Base-by-base conservation (phyloP, 352 stramenopile species). In the Pythium graminicola region DNA sequence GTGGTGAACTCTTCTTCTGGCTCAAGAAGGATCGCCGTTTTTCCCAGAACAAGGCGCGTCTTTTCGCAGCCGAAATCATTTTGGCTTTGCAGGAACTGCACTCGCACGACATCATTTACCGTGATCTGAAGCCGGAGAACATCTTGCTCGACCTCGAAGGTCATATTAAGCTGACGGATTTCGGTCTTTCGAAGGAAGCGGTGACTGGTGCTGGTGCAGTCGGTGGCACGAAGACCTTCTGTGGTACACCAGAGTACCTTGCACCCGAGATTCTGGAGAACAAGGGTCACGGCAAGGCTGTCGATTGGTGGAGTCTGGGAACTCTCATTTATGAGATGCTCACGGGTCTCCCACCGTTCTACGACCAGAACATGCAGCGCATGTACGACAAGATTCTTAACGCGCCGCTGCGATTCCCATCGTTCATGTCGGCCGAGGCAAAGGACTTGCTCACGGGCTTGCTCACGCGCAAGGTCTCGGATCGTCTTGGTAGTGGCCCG, bases 81-180 rank as follows among this genome's bases (percentile, higher is more conserved):
- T 69, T 96, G n/a, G 93, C 85, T 22, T 76, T 98, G 39, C 84
- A 95, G 57, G 87, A 89, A 56, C 67, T 98, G 45, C 93, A 98
- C 80, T 81, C 82, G 58, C 84, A 94, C 69, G 86, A 98, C 69
- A 97, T 98, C 62, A 95, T 98, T 31, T 98, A 98, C 76, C 81
- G 90, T 70, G 95, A 98, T 65, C 75, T 98, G 33, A 98, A 98
- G 75, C 94, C 94, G 2, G 93, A 98, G 64, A 98, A 98, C 72
- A 92, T 98, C 36, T 71, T 96, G 48, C 70, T 98, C 28, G 94
- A 98, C 60, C 70, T 91, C 23, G 87, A 97, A 50, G 93, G 91
- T 39, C 93, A 98, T 75, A 86, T 98, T 49, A 85, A 89, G 39
- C 69, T 98, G 24, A 97, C 94, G 19, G 90, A 98, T 67, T 98